Evolutionary conservation across 2,329 filamentous ascomycete species (phyloP).

Genomic region (Cordyceps javanica): DNA sequence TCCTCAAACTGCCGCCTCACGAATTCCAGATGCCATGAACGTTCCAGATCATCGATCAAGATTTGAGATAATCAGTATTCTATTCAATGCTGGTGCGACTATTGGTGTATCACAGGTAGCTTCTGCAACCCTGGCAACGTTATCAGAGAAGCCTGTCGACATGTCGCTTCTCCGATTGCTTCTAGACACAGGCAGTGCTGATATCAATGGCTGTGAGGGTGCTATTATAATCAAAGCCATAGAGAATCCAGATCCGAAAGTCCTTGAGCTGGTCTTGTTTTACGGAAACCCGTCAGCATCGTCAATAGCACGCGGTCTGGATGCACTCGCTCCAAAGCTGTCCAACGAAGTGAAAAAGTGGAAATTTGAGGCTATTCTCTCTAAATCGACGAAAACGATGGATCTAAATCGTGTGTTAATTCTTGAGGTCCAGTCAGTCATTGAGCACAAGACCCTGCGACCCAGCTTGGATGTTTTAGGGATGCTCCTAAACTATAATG

Average conservation of each 20-base stretch:
- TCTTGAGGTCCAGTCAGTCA: slow-evolving; percentile 42
- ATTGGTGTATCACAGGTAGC: slow-evolving; percentile 37
- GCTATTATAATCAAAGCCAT: slow-evolving; percentile 36
- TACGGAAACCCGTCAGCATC: slow-evolving; percentile 38
- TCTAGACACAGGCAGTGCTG: slow-evolving; percentile 44
- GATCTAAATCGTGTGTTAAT: slow-evolving; percentile 41
- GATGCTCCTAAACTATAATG: slow-evolving; percentile 43
- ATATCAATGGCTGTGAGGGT: slow-evolving; percentile 45
- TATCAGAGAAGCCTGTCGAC: slow-evolving; percentile 43
- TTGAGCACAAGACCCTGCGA: slow-evolving; percentile 30
- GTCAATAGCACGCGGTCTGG: slow-evolving; percentile 38
- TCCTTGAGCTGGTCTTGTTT: slow-evolving; percentile 42
- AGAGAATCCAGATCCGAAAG: slow-evolving; percentile 37
- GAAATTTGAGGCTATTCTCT: slow-evolving; percentile 44
- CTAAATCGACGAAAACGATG: slow-evolving; percentile 35
- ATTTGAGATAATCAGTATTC: slow-evolving; percentile 39
- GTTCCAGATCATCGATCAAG: slow-evolving; percentile 36
- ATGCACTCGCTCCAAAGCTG: slow-evolving; percentile 36
- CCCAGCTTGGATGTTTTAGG: slow-evolving; percentile 39
- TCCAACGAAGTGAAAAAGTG: slow-evolving; percentile 39
- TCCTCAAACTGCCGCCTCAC: slow-evolving; percentile 40
- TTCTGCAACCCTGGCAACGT: slow-evolving; percentile 33
- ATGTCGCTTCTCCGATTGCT: slow-evolving; percentile 42
- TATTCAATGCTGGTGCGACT: slow-evolving; percentile 40
- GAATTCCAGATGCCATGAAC: slow-evolving; percentile 42